These are phyloP conservation scores for Cucurbita ficifolia DNA, from an alignment of 306 rosid species.

Conservation along the genomic window DNA sequence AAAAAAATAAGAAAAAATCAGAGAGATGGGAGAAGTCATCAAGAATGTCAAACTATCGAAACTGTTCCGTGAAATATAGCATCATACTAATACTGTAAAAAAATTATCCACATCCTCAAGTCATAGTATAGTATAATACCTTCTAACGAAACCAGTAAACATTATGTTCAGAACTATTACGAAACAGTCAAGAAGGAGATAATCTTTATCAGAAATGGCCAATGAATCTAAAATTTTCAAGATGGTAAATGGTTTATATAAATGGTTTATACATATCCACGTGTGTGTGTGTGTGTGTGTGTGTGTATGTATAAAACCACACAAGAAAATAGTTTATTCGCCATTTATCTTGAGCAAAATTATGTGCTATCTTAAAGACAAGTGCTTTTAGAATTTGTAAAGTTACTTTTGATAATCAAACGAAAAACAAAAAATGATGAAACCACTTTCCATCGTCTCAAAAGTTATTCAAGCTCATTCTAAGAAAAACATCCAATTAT, in stretches of 20 bases:
- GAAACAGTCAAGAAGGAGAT: not conserved
- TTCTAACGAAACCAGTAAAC: not conserved
- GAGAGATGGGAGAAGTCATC: not conserved
- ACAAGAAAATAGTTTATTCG: not conserved
- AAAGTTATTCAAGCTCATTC: not conserved
- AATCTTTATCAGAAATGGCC: not conserved
- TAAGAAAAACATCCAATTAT: not conserved
- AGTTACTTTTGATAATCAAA: not conserved
- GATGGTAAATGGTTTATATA: not conserved
- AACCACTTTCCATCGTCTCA: not conserved
- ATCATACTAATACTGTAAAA: not conserved
- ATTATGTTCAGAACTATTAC: not conserved
- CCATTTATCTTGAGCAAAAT: not conserved
- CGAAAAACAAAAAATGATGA: not conserved
- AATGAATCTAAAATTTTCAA: not conserved
- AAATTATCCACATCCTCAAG: not conserved
- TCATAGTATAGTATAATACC: not conserved
- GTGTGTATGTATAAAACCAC: too few relatives aligned
- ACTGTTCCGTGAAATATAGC: not conserved
- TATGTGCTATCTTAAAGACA: too few relatives aligned
- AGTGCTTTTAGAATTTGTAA: not conserved
- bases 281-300: too few relatives aligned
- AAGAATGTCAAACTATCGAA: not conserved
- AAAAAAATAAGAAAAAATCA: not conserved
- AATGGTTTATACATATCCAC: too few relatives aligned